phyloP scores from a whole-genome alignment of 1,139 yeast genomes.

The Wickerhamomyces sp. region DNA sequence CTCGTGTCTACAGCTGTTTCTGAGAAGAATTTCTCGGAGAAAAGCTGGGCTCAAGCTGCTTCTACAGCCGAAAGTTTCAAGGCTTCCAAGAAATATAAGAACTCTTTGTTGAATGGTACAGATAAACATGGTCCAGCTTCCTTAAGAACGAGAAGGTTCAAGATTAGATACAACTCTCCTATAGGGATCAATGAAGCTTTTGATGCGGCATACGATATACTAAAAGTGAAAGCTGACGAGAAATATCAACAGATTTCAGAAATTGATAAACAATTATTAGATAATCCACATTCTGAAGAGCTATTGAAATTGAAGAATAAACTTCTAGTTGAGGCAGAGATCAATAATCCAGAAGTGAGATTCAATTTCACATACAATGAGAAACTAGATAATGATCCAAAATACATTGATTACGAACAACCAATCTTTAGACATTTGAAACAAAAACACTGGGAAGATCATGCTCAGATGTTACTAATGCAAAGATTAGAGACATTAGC shows the following conservation, averaged over 20 bases:
- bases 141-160: slow-evolving; percentile 31
- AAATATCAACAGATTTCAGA: slow-evolving; percentile 20
- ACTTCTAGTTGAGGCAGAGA: slow-evolving; percentile 52
- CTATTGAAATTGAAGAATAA: slow-evolving; percentile 30
- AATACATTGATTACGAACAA: slow-evolving; percentile 56
- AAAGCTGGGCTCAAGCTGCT: slow-evolving; percentile 12
- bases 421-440: slow-evolving; percentile 78
- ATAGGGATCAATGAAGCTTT: slow-evolving; percentile 68
- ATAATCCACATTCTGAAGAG: slow-evolving; percentile 13
- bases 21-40: slow-evolving; percentile 2
- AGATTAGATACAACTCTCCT: slow-evolving; percentile 62
- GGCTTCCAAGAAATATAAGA: slow-evolving; percentile 13
- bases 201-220: slow-evolving; percentile 56
- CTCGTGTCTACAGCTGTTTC: slow-evolving; percentile 14
- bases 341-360: slow-evolving; percentile 75
- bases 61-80: slow-evolving; percentile 12
- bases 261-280: slow-evolving; percentile 6
- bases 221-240: slow-evolving; percentile 43
- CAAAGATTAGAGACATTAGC: slow-evolving; percentile 85
- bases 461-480: slow-evolving; percentile 68
- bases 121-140: slow-evolving; percentile 21
- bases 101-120: slow-evolving; percentile 23
- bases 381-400: slow-evolving; percentile 33
- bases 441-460: slow-evolving; percentile 65
- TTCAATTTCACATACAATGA: slow-evolving; percentile 51